Conservation (phyloP, 495 filamentous ascomycete genomes). For the Trichoderma orchidacearum region DNA sequence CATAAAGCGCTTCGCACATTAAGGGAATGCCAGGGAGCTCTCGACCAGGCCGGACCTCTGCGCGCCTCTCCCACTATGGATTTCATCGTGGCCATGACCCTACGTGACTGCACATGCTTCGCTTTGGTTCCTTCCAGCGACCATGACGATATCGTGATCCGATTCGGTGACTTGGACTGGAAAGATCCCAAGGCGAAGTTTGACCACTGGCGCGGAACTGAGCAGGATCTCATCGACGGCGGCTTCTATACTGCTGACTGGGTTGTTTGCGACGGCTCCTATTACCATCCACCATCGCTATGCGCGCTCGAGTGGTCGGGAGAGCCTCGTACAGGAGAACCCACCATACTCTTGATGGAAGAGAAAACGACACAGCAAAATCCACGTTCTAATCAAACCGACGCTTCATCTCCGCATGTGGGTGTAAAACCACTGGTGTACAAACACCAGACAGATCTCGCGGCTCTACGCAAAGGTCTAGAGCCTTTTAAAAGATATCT, state of each 20-base stretch:
- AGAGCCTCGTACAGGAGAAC: background rate
- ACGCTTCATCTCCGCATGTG: background rate
- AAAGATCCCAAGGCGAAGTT: slow-evolving; percentile 64
- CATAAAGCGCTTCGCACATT: slow-evolving; percentile 27
- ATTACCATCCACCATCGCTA: background rate
- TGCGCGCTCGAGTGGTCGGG: background rate
- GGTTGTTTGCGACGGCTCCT: background rate
- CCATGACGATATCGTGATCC: slow-evolving; percentile 42
- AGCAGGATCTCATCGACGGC: slow-evolving; percentile 46
- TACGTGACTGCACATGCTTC: slow-evolving; percentile 80
- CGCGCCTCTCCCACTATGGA: slow-evolving; percentile 5
- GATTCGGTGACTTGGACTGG: slow-evolving; percentile 76
- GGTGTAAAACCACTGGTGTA: background rate
- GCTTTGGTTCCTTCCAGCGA: slow-evolving; percentile 11
- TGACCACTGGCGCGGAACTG: slow-evolving; percentile 56
- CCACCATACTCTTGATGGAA: background rate
- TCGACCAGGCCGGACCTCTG: slow-evolving; percentile 35
- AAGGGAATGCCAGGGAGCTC: slow-evolving; percentile 27
- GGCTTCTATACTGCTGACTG: slow-evolving; percentile 54
- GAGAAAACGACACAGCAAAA: background rate
- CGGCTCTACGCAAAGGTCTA: background rate
- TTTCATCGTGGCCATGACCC: slow-evolving; percentile 59
- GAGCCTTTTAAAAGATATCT: background rate
- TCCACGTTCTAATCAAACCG: background rate
- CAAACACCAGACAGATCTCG: background rate